These are phyloP conservation scores for Nannochloris sp. DNA, from an alignment of 139 green algal genomes.

Conservation along the genomic window DNA sequence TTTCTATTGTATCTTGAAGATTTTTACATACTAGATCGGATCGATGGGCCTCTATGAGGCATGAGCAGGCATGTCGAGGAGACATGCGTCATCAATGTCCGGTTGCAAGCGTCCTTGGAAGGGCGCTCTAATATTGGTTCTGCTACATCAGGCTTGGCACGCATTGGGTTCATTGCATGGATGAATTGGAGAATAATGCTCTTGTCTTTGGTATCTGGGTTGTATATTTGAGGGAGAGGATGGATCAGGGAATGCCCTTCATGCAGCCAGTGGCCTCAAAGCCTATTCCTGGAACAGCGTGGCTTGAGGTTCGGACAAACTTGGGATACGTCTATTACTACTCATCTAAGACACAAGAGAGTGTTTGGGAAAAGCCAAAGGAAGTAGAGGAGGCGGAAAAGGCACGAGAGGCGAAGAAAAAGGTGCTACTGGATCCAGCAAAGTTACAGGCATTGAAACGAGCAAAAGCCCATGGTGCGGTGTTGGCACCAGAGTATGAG, in stretches of 20 bases:
- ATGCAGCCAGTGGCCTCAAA: slow-evolving; percentile 56
- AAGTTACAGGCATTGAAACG: slow-evolving; percentile 29
- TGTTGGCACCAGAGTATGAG: slow-evolving; percentile 21
- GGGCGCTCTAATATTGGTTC: too few species aligned
- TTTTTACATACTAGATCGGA: too few species aligned
- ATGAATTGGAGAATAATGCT: too few species aligned
- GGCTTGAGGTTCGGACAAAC: slow-evolving; percentile 69
- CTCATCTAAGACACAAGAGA: slow-evolving; percentile 38
- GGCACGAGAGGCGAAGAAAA: not conserved
- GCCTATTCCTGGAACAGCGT: slow-evolving; percentile 52
- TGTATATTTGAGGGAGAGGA: too few species aligned
- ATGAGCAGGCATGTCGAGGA: too few species aligned
- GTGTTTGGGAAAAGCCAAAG: slow-evolving; percentile 41
- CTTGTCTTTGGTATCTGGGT: too few species aligned
- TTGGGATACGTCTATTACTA: slow-evolving; percentile 72
- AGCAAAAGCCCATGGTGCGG: slow-evolving; percentile 25
- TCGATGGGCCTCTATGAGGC: too few species aligned
- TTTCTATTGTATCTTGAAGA: not conserved
- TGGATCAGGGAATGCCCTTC: too few species aligned
- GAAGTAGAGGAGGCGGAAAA: slow-evolving; percentile 27
- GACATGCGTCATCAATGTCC: too few species aligned
- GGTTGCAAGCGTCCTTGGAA: too few species aligned
- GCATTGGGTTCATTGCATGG: too few species aligned
- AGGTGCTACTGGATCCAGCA: slow-evolving; percentile 21
- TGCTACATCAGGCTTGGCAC: too few species aligned